Base-by-base conservation (phyloP, 805 yeast genomes). In the Saturnispora bothae region DNA sequence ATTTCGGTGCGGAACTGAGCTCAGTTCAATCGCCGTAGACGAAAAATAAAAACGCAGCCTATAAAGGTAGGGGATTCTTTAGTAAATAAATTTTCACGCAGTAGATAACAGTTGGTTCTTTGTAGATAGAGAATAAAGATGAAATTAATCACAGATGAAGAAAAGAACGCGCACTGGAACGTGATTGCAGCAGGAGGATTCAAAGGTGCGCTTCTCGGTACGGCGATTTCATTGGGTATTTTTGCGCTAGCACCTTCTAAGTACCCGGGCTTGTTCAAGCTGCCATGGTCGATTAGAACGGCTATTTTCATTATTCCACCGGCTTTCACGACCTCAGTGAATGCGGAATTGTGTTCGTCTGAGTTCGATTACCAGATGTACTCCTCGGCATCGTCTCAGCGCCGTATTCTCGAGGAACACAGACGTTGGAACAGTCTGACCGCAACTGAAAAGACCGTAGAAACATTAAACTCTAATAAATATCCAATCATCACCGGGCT, bases 241-340 rank as follows among this genome's bases (percentile, higher is more conserved):
- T 73, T 68, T 50, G 69, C 69, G 34, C 49, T 65, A 20, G 76
- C 75, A 23, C 71, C 71, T 6, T 61, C 60, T 43, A 58, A 59
- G 41, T 71, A 49, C 46, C 77, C 78, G 20, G 42, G 41, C 31
- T 49, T 60, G 7, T 60, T 71, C 48, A 60, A 53, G 25, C 48
- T 71, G 46, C 66, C 78, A n/a, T 75, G 69, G 66, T 65, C 75
- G 12, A 63, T 77, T 44, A 68, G 69, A 46, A 76, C 89, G 2
- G 83, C 84, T 5, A 56, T 77, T 38, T 73, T 73, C 48, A 71
- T 79, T 40, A 68, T 75, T 26, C 94, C 95, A 12, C 78, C 83
- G 23, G 70, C 80, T 2, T 59, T 76, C 30, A 48, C 68, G 20
- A 69, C 77, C 8, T 74, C 81, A 3, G 76, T 82, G 35, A 63